Evolutionary conservation across 495 filamentous ascomycete species (phyloP), one percentile per base, ranked within the genome.

Genomic region (Elaphomyces granulatus): DNA sequence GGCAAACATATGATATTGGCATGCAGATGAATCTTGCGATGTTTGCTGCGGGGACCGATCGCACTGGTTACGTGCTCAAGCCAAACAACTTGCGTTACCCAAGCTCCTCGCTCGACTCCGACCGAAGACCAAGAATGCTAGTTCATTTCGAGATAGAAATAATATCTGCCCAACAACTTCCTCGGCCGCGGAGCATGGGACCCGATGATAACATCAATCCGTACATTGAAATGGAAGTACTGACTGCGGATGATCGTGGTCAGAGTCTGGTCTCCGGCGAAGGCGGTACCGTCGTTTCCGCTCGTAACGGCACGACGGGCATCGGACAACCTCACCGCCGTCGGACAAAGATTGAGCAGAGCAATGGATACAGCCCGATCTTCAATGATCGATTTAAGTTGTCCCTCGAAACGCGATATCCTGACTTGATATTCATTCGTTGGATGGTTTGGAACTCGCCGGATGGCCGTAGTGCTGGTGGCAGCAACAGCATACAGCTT

Each of bases 1-100:
- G 90, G 90, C 90, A 98, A 57, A 98, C 88, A 0, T 95, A 90
- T 49, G 90, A 96, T 49, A 68, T 87, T 20, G 81, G 83, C 12
- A 86, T 93, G 77, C 87, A 96, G 55, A 66, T 95, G 54, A 96
- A 96, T 49, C 83, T 88, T 39, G 90, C 90, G 45, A 98, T 98
- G 90, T 98, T 96, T 58, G 81, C 84, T n/a, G 80, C 84, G 37
- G 86, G 86, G 20, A 76, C 74, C 15, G 90, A 94, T 59, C 74
- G 77, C 37, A 80, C 80, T 7, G 90, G 90, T 15, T 98, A 94
- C 47, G 83, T 96, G 16, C 72, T 96, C 30, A 98, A 98, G 58
- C 90, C 90, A 4, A 70, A 80, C 35, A 81, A 86, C 48, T 73
- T 90, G 33, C 81, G 88, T 26, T 63, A 70, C 36, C 72, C 72